Conservation (phyloP, 805 yeast genomes). For the Kuraishia ogatae region DNA sequence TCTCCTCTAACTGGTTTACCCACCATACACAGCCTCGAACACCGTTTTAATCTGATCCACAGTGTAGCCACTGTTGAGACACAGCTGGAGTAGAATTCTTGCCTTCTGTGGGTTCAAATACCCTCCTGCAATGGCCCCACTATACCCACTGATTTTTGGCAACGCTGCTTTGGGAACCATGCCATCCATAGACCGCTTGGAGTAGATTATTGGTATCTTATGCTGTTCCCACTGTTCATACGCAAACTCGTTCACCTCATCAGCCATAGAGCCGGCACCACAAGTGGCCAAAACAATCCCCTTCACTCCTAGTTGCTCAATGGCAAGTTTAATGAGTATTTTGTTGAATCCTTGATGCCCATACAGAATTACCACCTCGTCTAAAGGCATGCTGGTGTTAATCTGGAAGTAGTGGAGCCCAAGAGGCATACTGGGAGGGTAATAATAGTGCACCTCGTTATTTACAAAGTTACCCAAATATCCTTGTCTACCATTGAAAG, state of each 20-base stretch:
- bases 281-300: conserved; percentile 62
- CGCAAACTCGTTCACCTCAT: conserved; percentile 35
- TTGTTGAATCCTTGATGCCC: conserved; percentile 55
- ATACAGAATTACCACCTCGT: conserved; percentile 47
- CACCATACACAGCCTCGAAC: conserved; percentile 2
- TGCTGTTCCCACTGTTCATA: conserved; percentile 28
- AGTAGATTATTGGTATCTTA: conserved; percentile 48
- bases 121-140: conserved; percentile 51
- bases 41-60: neutral
- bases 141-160: conserved; percentile 24
- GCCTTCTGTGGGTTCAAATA: conserved; percentile 59
- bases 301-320: conserved; percentile 32
- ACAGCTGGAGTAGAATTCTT: conserved; percentile 48
- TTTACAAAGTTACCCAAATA: conserved; percentile 64
- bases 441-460: conserved; percentile 55
- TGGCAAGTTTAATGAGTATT: conserved; percentile 35
- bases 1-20: neutral
- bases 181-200: conserved; percentile 64
- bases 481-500: conserved; percentile 65
- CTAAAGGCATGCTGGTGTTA: conserved; percentile 15
- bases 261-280: conserved; percentile 64
- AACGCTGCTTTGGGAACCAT: conserved; percentile 49
- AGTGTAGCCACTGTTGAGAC: conserved; percentile 13
- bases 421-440: conserved; percentile 51
- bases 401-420: conserved; percentile 36